phyloP scores from a whole-genome alignment of 768 basidiomycete species.

The Omphalotus guepiniiformis region DNA sequence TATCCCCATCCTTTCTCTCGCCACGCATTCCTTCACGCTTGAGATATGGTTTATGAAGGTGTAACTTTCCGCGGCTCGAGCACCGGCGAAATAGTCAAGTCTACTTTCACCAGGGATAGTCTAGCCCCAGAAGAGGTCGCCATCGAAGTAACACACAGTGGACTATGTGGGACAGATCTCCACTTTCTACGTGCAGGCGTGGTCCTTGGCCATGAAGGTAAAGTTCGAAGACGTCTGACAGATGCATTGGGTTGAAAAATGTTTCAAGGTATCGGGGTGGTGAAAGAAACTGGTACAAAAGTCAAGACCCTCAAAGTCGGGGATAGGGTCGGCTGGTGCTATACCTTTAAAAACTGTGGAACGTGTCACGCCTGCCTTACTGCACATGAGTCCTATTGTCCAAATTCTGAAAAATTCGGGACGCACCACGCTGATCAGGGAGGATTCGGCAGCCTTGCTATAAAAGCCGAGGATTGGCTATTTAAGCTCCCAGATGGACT shows the following conservation, averaged over 20 bases:
- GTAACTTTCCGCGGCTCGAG: conserved; percentile 8
- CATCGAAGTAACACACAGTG: conserved; percentile 11
- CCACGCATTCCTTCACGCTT: background rate
- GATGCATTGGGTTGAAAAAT: background rate
- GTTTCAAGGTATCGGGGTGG: conserved; percentile 21
- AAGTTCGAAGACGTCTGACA: background rate
- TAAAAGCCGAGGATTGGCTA: conserved; percentile 29
- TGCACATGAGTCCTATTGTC: conserved; percentile 27
- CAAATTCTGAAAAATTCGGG: conserved; percentile 12
- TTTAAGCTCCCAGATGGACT: conserved; percentile 30
- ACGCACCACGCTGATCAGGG: conserved; percentile 25
- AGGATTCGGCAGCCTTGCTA: conserved; percentile 29
- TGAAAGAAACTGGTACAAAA: conserved; percentile 25
- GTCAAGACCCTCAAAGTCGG: conserved; percentile 19
- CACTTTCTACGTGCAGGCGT: conserved; percentile 27
- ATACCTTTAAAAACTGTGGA: conserved; percentile 27
- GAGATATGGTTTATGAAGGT: conserved; percentile 3
- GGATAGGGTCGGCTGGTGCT: conserved; percentile 34
- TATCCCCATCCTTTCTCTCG: background rate
- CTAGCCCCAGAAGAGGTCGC: conserved; percentile 5
- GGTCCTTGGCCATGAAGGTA: conserved; percentile 38
- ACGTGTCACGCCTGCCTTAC: conserved; percentile 28
- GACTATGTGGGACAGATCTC: conserved; percentile 36
- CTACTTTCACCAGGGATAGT: background rate
- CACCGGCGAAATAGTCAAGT: background rate